Evolutionary conservation across 2,329 filamentous ascomycete species (phyloP).

Genomic region (Aspergillus sergii): DNA sequence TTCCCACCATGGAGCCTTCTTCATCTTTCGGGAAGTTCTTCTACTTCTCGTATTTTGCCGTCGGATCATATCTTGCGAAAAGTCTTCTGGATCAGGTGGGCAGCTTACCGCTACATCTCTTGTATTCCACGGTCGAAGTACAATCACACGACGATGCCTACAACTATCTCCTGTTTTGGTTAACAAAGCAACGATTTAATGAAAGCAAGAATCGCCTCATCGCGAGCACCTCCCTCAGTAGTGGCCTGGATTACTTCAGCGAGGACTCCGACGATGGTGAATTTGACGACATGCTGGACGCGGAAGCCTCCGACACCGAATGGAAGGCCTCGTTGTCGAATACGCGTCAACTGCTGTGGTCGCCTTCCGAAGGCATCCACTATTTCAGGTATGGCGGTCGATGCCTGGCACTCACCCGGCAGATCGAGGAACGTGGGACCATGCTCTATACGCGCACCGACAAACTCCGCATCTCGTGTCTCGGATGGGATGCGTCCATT

Average conservation of each 20-base stretch:
- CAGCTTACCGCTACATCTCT: not conserved
- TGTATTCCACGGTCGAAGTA: conserved; percentile 10
- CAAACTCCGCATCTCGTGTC: conserved; percentile 9
- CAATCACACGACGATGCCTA: conserved; percentile 11
- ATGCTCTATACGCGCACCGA: conserved; percentile 6
- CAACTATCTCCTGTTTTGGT: conserved; percentile 10
- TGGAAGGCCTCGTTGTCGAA: conserved; percentile 11
- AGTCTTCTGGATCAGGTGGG: conserved; percentile 4
- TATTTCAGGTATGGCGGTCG: conserved; percentile 8
- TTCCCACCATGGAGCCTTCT: not conserved
- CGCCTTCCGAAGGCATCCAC: conserved; percentile 7
- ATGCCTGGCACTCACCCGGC: conserved; percentile 3
- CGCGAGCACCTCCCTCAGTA: conserved; percentile 1
- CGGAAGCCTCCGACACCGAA: not conserved
- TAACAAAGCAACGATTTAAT: conserved; percentile 7
- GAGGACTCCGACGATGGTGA: not conserved
- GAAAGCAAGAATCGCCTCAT: conserved; percentile 3
- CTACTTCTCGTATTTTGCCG: conserved; percentile 9
- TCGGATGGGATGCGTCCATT: conserved; percentile 4
- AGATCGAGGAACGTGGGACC: not conserved
- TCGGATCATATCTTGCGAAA: conserved; percentile 8
- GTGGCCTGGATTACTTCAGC: not conserved
- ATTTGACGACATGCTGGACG: not conserved
- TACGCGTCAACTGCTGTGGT: conserved; percentile 10
- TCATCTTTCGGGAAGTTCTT: conserved; percentile 3